Conservation (phyloP, 306 rosid species). For the Casuarina cunninghamiana region DNA sequence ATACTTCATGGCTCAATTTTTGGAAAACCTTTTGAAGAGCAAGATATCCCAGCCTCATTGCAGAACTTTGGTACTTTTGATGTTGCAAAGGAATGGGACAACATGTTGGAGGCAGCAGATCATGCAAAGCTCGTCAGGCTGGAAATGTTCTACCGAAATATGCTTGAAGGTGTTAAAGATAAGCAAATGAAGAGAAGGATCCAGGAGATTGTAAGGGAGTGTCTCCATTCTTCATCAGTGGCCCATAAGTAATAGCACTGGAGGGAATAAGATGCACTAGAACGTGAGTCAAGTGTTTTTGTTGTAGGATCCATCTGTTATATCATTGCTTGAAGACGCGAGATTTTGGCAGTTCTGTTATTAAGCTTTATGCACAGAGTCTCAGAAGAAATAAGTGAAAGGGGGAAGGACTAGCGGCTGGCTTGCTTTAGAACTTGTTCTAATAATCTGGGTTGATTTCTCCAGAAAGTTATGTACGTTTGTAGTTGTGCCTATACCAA, state of each 20-base stretch:
- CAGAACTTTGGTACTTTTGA: slow-evolving; percentile 47
- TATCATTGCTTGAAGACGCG: not conserved
- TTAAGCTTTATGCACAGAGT: not conserved
- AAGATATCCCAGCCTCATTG: slow-evolving; percentile 67
- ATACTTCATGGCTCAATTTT: slow-evolving; percentile 77
- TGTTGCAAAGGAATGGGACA: slow-evolving; percentile 84
- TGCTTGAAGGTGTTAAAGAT: slow-evolving; percentile 73
- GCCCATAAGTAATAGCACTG: not conserved
- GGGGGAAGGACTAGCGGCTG: not conserved
- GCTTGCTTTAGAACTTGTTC: not conserved
- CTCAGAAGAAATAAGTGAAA: not conserved
- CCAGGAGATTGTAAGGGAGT: slow-evolving; percentile 68
- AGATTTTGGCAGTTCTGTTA: not conserved
- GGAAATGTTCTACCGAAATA: slow-evolving; percentile 66
- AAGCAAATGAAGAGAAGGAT: slow-evolving; percentile 75
- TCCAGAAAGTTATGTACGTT: not conserved
- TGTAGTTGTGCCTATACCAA: not conserved
- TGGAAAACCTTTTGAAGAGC: slow-evolving; percentile 74
- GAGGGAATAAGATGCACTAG: not conserved
- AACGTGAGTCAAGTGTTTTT: not conserved
- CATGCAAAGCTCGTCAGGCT: slow-evolving; percentile 51
- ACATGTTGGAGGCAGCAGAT: slow-evolving; percentile 75
- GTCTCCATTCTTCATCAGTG: slow-evolving; percentile 46
- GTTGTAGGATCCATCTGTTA: not conserved
- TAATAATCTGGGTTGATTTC: not conserved